phyloP scores from a whole-genome alignment of 306 rosid species.

The Castanea crenata region DNA sequence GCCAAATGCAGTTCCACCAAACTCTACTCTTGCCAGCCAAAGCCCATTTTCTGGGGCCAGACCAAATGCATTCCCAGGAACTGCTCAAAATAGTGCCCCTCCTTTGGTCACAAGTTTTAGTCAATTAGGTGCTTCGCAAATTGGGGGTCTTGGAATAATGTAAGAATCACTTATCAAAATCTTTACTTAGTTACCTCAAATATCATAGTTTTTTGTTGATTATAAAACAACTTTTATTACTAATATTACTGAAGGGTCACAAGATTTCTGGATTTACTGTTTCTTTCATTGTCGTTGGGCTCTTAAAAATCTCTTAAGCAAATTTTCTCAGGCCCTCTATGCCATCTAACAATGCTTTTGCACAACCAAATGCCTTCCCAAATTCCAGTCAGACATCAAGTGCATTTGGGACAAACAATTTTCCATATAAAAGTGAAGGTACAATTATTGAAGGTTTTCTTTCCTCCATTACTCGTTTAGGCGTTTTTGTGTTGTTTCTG shows the following conservation, averaged over 20 bases:
- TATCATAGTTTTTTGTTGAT: not conserved
- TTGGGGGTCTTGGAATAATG: conserved; percentile 49
- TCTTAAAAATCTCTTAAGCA: not conserved
- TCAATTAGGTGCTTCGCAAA: conserved; percentile 66
- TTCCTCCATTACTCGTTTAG: not conserved
- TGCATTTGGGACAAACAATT: conserved; percentile 24
- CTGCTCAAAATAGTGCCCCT: conserved; percentile 51
- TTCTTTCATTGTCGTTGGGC: not conserved
- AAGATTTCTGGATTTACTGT: not conserved
- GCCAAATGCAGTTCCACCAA: conserved; percentile 35
- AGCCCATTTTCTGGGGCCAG: conserved; percentile 39
- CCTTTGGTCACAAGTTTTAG: conserved; percentile 80
- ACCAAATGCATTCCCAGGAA: conserved; percentile 41
- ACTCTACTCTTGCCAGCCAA: conserved; percentile 39
- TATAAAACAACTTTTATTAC: not conserved
- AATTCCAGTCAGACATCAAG: conserved; percentile 21
- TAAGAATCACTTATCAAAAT: conserved; percentile 17
- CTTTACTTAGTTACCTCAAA: not conserved
- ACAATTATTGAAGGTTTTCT: conserved; percentile 3
- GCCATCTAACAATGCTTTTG: conserved; percentile 31
- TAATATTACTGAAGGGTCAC: not conserved
- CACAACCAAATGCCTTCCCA: conserved; percentile 37
- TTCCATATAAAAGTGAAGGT: conserved; percentile 28
- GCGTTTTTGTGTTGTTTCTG: not conserved
- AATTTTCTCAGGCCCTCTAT: conserved; percentile 52